These are phyloP conservation scores for Aegilops bicornis DNA, from an alignment of 176 grass and related monocot genomes.

Conservation along the genomic window DNA sequence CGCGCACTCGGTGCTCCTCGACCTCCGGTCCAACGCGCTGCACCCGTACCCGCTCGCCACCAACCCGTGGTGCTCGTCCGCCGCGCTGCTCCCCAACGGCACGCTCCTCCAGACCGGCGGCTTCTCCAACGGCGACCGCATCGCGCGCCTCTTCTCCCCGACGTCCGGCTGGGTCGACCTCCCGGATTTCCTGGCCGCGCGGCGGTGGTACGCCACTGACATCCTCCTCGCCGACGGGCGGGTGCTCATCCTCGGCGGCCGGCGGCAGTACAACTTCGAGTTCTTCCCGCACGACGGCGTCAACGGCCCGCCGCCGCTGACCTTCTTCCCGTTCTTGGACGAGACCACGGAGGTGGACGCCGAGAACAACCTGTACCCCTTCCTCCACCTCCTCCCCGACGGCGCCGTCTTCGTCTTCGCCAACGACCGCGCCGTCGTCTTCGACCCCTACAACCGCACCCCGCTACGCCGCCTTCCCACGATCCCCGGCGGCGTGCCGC, in stretches of 20 bases:
- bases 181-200: slow-evolving; percentile 34
- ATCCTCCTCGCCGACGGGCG: slow-evolving; percentile 62
- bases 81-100: slow-evolving; percentile 70
- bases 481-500: slow-evolving; percentile 42
- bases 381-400: slow-evolving; percentile 89
- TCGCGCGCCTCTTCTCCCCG: slow-evolving; percentile 64
- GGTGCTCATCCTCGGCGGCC: slow-evolving; percentile 68
- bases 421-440: slow-evolving; percentile 64
- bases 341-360: slow-evolving; percentile 61
- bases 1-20: slow-evolving; percentile 68
- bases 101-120: slow-evolving; percentile 78
- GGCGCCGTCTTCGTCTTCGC: slow-evolving; percentile 78
- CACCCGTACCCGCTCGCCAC: slow-evolving; percentile 60
- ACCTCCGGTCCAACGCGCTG: slow-evolving; percentile 35
- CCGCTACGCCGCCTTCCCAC: slow-evolving; percentile 43
- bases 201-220: slow-evolving; percentile 75
- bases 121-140: slow-evolving; percentile 68
- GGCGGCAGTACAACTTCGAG: slow-evolving; percentile 80
- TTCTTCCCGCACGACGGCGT: slow-evolving; percentile 46
- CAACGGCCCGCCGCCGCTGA: neutral
- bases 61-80: slow-evolving; percentile 92
- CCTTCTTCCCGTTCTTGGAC: slow-evolving; percentile 69
- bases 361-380: slow-evolving; percentile 92
- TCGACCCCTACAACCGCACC: slow-evolving; percentile 45
- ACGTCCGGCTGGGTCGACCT: slow-evolving; percentile 61